Evolutionary conservation across 495 filamentous ascomycete genomes (phyloP).

Genomic region (Tuber magnatum): DNA sequence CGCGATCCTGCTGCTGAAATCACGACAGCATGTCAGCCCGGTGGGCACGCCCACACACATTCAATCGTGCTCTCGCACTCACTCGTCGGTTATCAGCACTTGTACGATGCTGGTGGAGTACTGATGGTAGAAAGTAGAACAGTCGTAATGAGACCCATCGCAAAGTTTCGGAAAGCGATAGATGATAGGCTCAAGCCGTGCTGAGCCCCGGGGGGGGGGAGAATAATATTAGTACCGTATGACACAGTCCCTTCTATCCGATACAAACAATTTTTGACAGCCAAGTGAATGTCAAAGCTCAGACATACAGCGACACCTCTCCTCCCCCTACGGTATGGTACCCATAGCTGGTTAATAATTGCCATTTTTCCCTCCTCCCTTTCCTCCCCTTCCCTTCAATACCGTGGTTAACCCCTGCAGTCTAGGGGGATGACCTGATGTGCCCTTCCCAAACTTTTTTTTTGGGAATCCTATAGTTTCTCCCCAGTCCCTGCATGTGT

Average conservation of each 20-base stretch:
- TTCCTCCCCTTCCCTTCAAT: neutral
- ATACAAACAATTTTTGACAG: neutral
- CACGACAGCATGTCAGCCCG: neutral
- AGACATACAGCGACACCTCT: neutral
- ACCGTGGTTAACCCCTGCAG: neutral
- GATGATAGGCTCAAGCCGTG: neutral
- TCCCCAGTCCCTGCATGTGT: neutral
- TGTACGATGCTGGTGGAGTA: neutral
- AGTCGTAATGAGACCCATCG: neutral
- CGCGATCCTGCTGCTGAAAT: neutral
- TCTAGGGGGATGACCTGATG: neutral
- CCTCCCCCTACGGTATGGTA: neutral
- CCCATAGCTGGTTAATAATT: neutral
- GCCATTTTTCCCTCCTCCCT: neutral
- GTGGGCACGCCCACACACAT: neutral
- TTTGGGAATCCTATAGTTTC: neutral
- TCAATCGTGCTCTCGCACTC: neutral
- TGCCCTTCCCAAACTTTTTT: neutral
- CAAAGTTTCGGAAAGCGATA: neutral
- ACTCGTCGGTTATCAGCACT: neutral
- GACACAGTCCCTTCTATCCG: neutral
- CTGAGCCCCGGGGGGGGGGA: neutral
- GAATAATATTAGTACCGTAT: neutral
- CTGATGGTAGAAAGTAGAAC: neutral
- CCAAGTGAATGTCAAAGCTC: neutral